Percentiles rank a stretch among this genome's conserved stretches.
Evolutionary conservation across 2,329 filamentous ascomycete species (phyloP).

Genomic region (Nemania bipapillata): DNA sequence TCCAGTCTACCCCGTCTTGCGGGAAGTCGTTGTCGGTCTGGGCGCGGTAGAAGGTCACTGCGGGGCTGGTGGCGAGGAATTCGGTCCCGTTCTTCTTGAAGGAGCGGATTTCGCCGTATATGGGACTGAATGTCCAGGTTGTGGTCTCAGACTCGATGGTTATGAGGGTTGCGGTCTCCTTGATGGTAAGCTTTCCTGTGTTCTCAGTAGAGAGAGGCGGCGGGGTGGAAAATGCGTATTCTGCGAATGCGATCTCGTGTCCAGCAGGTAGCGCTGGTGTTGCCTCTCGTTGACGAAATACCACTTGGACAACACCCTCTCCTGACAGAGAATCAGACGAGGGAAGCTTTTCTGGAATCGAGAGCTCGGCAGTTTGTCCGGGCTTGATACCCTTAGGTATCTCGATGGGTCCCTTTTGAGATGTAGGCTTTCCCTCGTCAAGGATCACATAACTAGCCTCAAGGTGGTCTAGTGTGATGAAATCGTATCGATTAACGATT

Average conservation of each 20-base stretch:
- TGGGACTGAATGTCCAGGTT: slow-evolving; percentile 46
- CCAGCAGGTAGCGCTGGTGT: slow-evolving; percentile 43
- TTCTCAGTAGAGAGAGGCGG: not conserved
- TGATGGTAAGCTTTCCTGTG: slow-evolving; percentile 39
- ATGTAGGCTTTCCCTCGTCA: slow-evolving; percentile 45
- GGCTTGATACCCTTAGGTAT: slow-evolving; percentile 46
- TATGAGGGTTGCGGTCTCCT: slow-evolving; percentile 42
- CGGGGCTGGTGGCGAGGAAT: slow-evolving; percentile 42
- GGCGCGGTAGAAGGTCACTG: slow-evolving; percentile 66
- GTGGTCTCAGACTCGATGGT: slow-evolving; percentile 43
- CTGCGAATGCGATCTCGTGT: slow-evolving; percentile 49
- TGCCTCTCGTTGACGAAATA: slow-evolving; percentile 44
- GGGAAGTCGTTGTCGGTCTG: slow-evolving; percentile 72
- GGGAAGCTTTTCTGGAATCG: slow-evolving; percentile 33
- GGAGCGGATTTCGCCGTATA: slow-evolving; percentile 45
- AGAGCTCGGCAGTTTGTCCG: slow-evolving; percentile 45
- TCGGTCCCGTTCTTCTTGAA: slow-evolving; percentile 44
- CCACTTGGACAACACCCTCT: slow-evolving; percentile 46
- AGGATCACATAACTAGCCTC: slow-evolving; percentile 49
- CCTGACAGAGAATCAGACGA: slow-evolving; percentile 12
- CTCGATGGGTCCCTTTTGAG: slow-evolving; percentile 42
- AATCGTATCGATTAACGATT: slow-evolving; percentile 57
- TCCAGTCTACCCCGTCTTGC: slow-evolving; percentile 67
- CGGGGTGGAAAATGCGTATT: slow-evolving; percentile 42
- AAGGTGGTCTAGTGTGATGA: slow-evolving; percentile 56